A percentile compares a stretch with the other conserved stretches of the same genome.
phyloP scores from a whole-genome alignment of 306 rosid genomes.

The Trifolium subterraneum region DNA sequence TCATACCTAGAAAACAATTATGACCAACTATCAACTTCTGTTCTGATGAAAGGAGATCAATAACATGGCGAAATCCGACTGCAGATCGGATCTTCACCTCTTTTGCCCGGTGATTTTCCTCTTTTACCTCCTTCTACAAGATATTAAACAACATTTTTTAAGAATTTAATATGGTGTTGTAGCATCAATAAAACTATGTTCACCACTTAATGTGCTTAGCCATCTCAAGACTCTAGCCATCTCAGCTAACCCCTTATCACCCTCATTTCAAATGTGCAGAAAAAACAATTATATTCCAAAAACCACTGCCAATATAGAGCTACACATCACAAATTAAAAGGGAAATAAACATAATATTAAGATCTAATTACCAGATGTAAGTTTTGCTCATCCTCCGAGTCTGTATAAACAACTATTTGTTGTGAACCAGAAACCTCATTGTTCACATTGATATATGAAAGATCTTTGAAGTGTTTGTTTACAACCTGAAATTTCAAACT shows the following conservation, averaged over 20 bases:
- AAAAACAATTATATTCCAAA: slow-evolving; percentile 25
- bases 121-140: slow-evolving; percentile 76
- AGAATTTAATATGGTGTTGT: slow-evolving; percentile 1
- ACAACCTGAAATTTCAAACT: slow-evolving; percentile 71
- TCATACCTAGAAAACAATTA: slow-evolving; percentile 86
- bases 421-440: slow-evolving; percentile 58
- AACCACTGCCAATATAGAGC: slow-evolving; percentile 8
- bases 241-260: neutral
- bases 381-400: slow-evolving; percentile 70
- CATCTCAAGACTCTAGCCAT: slow-evolving; percentile 32
- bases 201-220: slow-evolving; percentile 9
- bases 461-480: slow-evolving; percentile 71
- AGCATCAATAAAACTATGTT: slow-evolving; percentile 16
- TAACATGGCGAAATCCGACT: slow-evolving; percentile 91
- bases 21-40: slow-evolving; percentile 86
- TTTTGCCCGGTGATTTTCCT: slow-evolving; percentile 51
- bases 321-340: slow-evolving; percentile 30
- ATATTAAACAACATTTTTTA: slow-evolving; percentile 26
- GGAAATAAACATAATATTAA: slow-evolving; percentile 13
- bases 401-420: slow-evolving; percentile 67
- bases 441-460: slow-evolving; percentile 58
- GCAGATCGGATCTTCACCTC: slow-evolving; percentile 76
- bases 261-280: slow-evolving; percentile 7
- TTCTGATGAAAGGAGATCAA: slow-evolving; percentile 88
- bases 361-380: slow-evolving; percentile 67